Conservation (phyloP, 2,329 filamentous ascomycete species). For the Penicillium concentricum region DNA sequence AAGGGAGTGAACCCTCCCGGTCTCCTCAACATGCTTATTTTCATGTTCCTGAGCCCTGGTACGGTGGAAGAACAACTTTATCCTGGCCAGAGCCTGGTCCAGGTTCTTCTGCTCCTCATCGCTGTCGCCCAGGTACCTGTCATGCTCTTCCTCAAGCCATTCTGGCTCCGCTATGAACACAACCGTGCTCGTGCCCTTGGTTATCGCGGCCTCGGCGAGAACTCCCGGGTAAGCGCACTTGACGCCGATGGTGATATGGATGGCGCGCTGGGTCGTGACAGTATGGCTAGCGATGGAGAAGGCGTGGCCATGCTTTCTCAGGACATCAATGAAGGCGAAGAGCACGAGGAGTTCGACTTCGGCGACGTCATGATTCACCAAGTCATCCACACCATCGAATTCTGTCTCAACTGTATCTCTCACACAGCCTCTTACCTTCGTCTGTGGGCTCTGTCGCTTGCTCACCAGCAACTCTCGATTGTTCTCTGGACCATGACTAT, state of each 20-base stretch:
- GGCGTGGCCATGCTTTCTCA: constrained; percentile 86
- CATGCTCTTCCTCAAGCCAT: constrained; percentile 89
- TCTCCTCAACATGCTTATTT: constrained; percentile 97
- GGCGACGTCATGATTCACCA: constrained; percentile 98
- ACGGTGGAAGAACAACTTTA: constrained; percentile 70
- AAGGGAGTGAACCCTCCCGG: constrained; percentile 71
- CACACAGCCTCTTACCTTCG: constrained; percentile 98
- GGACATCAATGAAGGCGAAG: constrained; percentile 70
- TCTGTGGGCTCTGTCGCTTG: constrained; percentile 95
- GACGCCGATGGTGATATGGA: constrained; percentile 81
- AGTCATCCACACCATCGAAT: constrained; percentile 98
- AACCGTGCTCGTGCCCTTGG: constrained; percentile 83
- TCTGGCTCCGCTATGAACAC: constrained; percentile 91
- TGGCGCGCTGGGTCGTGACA: constrained; percentile 62
- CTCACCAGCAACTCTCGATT: constrained; percentile 94
- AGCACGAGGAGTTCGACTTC: constrained; percentile 97
- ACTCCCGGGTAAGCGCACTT: constrained; percentile 79
- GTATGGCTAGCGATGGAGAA: constrained; percentile 73
- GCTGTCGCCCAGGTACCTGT: constrained; percentile 86
- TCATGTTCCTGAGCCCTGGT: constrained; percentile 95
- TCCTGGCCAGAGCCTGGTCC: constrained; percentile 70
- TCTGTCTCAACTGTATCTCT: constrained; percentile 98
- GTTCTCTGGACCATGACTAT: constrained; percentile 98
- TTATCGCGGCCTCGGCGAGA: constrained; percentile 91
- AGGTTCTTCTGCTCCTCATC: constrained; percentile 74